A percentile compares a stretch with the other conserved stretches of the same genome.
These are phyloP conservation scores for Gossypium gossypioides DNA, from an alignment of 441 rosid genomes.

Conservation along the genomic window DNA sequence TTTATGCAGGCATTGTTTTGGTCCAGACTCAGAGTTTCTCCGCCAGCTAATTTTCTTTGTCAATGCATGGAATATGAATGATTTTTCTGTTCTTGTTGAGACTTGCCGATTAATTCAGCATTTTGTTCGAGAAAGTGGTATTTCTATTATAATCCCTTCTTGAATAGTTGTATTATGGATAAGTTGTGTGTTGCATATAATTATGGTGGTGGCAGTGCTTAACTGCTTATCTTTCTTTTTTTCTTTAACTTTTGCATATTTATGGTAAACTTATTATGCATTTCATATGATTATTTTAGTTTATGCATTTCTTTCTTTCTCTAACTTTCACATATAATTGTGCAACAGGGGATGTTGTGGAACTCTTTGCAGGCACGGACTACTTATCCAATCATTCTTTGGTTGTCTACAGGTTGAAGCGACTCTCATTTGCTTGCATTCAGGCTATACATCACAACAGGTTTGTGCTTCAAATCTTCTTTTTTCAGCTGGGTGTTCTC, in stretches of 20 bases:
- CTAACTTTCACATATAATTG: neutral
- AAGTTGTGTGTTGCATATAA: neutral
- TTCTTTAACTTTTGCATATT: neutral
- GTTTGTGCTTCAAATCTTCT: constrained; percentile 26
- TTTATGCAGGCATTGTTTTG: constrained; percentile 68
- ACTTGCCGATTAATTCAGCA: constrained; percentile 52
- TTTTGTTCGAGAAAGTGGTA: constrained; percentile 53
- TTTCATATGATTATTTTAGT: no score
- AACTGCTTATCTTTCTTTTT: neutral
- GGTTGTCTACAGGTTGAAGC: constrained; percentile 79
- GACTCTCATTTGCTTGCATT: constrained; percentile 59
- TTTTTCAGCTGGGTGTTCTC: neutral
- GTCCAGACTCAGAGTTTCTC: constrained; percentile 74
- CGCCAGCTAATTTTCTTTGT: constrained; percentile 69
- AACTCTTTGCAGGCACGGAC: constrained; percentile 59
- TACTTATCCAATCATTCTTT: constrained; percentile 36
- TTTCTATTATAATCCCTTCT: neutral
- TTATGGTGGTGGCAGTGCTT: neutral
- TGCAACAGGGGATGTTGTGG: constrained; percentile 56
- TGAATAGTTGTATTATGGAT: neutral
- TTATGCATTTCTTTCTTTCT: neutral
- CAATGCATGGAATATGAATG: constrained; percentile 45
- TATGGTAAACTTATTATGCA: no score
- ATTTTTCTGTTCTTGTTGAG: constrained; percentile 57
- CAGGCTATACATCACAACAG: constrained; percentile 75